Evolutionary conservation across 1,139 yeast species (phyloP), one percentile per base, ranked within the genome.

Genomic region (Suhomyces kunorum): DNA sequence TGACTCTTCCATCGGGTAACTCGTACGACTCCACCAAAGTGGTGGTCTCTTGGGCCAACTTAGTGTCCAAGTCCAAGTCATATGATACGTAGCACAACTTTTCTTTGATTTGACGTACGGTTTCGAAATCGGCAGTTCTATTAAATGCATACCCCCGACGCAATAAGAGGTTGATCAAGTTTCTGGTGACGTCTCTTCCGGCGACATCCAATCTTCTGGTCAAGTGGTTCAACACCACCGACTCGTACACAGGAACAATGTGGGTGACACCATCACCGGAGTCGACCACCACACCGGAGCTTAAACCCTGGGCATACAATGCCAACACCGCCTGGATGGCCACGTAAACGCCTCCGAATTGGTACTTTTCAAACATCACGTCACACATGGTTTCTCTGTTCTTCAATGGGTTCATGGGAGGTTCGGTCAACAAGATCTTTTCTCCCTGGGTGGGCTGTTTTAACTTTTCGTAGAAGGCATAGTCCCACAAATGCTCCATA

Each of bases 241-340:
- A 85, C 65, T 92, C 98, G 64, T 92, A 94, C 32, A 92, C 98
- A 12, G 98, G 98, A 22, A 92, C 98, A 66, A 92, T 85, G 61
- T 92, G 98, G 8, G 98, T 92, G 34, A 92, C 83, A 56, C 83
- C 83, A 58, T 78, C 83, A 47, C 83, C 99, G 3, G 97, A 88
- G 64, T 92, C 98, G 22, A 92, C 98, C 42, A 92, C 98, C n/a
- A 92, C 98, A 53, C 98, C 98, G 0, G 96, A 87, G 28, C 95
- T 84, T 54, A 92, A 76, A 43, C 98, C 98, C 68, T 94, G 98
- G 1, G 98, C 98, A 55, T 92, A 94, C 43, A 92, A 76, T 0
- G 98, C 98, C 59, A 92, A 77, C 12, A 92, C 98, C 1, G 98
- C 98, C 70, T 92, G 98, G 57, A 92, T 92, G 13, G 98, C 98